A percentile compares a stretch with the other conserved stretches of the same genome.
Conservation (phyloP, 2,329 filamentous ascomycete species). For the Aspergillus ibericus region DNA sequence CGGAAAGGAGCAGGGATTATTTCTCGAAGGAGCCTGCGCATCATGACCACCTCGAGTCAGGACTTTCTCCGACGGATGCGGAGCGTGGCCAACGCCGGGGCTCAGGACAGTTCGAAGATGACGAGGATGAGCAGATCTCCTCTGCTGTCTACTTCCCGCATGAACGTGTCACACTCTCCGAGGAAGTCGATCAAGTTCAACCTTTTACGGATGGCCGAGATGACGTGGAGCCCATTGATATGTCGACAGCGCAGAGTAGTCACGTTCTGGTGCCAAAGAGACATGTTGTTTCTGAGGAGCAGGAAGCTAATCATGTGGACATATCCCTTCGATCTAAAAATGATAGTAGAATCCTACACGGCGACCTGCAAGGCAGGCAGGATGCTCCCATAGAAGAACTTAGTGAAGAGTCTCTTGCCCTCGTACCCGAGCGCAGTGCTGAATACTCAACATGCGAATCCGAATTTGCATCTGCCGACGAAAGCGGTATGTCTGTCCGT, state of each 20-base stretch:
- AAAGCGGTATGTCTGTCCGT: slow-evolving; percentile 41
- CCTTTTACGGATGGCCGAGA: slow-evolving; percentile 21
- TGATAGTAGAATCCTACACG: slow-evolving; percentile 62
- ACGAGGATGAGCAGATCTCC: slow-evolving; percentile 65
- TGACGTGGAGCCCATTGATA: slow-evolving; percentile 26
- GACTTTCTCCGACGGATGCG: slow-evolving; percentile 24
- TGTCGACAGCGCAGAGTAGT: slow-evolving; percentile 27
- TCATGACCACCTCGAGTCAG: slow-evolving; percentile 6
- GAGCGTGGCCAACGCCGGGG: slow-evolving; percentile 22
- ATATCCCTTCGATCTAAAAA: slow-evolving; percentile 62
- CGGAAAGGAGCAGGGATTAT: slow-evolving; percentile 34
- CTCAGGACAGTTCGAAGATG: slow-evolving; percentile 46
- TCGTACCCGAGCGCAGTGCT: slow-evolving; percentile 37
- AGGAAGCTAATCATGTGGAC: slow-evolving; percentile 56
- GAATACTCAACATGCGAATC: slow-evolving; percentile 47
- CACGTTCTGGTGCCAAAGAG: slow-evolving; percentile 31
- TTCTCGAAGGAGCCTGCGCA: slow-evolving; percentile 21
- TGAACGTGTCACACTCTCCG: slow-evolving; percentile 47
- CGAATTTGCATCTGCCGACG: slow-evolving; percentile 45
- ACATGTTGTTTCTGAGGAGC: slow-evolving; percentile 25
- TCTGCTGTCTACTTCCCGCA: slow-evolving; percentile 66
- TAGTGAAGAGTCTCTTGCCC: slow-evolving; percentile 36
- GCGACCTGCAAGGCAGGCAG: slow-evolving; percentile 52
- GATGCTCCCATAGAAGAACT: slow-evolving; percentile 38
- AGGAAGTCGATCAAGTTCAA: slow-evolving; percentile 28